These are phyloP conservation scores for Aspergillus oerlinghausenensis DNA, from an alignment of 2,329 filamentous ascomycete genomes.

Conservation along the genomic window DNA sequence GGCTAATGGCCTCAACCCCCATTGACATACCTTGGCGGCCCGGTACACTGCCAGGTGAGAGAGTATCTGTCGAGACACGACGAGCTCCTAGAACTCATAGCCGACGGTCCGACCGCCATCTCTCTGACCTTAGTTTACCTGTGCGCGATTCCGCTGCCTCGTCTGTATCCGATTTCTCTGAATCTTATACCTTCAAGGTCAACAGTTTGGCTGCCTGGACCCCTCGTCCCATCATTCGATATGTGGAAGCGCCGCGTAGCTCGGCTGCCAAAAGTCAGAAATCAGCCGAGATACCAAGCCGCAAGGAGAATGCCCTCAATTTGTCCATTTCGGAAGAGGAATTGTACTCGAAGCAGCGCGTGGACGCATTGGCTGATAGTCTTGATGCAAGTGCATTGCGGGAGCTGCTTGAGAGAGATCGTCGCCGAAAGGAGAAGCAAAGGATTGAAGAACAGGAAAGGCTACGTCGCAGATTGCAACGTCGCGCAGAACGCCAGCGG, in stretches of 20 bases:
- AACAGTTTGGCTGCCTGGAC: slow-evolving; percentile 76
- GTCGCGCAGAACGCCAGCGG: slow-evolving; percentile 51
- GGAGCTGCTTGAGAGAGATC: slow-evolving; percentile 85
- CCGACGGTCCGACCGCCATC: slow-evolving; percentile 56
- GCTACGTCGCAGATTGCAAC: slow-evolving; percentile 46
- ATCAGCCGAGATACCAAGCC: slow-evolving; percentile 46
- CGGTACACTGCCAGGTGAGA: slow-evolving; percentile 54
- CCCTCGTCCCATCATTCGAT: slow-evolving; percentile 78
- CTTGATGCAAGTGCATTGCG: slow-evolving; percentile 79
- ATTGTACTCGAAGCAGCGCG: slow-evolving; percentile 56
- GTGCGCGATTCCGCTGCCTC: slow-evolving; percentile 70
- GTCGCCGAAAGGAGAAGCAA: slow-evolving; percentile 72
- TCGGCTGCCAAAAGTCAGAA: slow-evolving; percentile 43
- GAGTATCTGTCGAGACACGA: slow-evolving; percentile 56
- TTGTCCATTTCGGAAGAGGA: slow-evolving; percentile 59
- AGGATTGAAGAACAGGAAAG: slow-evolving; percentile 64
- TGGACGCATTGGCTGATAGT: slow-evolving; percentile 72
- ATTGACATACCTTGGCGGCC: slow-evolving; percentile 60
- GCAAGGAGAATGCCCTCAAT: slow-evolving; percentile 50
- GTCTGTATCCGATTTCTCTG: slow-evolving; percentile 68
- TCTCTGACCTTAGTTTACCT: slow-evolving; percentile 71
- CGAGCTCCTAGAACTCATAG: slow-evolving; percentile 43
- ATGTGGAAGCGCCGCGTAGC: slow-evolving; percentile 61
- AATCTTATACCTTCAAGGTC: slow-evolving; percentile 73
- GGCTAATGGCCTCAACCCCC: slow-evolving; percentile 68